Evolutionary conservation across 202 grass and related monocot genomes (phyloP), one percentile per base, ranked within the genome.

Genomic region (Setaria viridis): DNA sequence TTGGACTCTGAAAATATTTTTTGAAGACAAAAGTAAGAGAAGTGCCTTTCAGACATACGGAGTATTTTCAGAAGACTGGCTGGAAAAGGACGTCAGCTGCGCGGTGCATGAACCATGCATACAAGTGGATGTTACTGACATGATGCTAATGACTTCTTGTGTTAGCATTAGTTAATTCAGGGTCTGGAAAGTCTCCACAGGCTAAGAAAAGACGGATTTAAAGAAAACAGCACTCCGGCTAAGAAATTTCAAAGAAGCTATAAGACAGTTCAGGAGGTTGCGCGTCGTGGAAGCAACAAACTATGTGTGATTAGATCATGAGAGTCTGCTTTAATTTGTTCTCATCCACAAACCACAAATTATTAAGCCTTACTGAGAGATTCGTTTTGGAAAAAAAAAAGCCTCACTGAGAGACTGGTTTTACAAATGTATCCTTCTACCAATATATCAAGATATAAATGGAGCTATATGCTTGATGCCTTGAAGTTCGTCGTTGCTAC

Each of bases 201-300:
- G 8, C 14, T 68, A 54, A 41, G 62, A 54, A 65, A 67, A 37
- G 6, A 20, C 21, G 10, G 8, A 25, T 7, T 77, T 46, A 33
- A 11, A 1, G 21, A 11, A 34, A 34, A 34, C 3, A 51, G 2
- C 21, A 29, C 57, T 35, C 15, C 46, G 33, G 15, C 1, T 49
- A 73, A 62, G 42, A 6, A 72, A 63, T 50, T 74, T 47, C 47
- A 39, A 78, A 49, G 5, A 68, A 41, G 29, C 55, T 66, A 7
- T 5, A 11, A 51, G 20, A 37, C 20, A 37, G 35, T 7, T 25
- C 7, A 29, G 16, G 19, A 20, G 47, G 39, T 51, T 68, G 32
- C 39, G 1, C 13, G 39, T 51, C 72, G 50, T 77, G 59, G 42
- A 87, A 87, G 84, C 84, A 86, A 80, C 67, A 71, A 20, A 73